These are phyloP conservation scores for Bjerkandera adusta DNA, from an alignment of 1,284 basidiomycete species.

Conservation along the genomic window DNA sequence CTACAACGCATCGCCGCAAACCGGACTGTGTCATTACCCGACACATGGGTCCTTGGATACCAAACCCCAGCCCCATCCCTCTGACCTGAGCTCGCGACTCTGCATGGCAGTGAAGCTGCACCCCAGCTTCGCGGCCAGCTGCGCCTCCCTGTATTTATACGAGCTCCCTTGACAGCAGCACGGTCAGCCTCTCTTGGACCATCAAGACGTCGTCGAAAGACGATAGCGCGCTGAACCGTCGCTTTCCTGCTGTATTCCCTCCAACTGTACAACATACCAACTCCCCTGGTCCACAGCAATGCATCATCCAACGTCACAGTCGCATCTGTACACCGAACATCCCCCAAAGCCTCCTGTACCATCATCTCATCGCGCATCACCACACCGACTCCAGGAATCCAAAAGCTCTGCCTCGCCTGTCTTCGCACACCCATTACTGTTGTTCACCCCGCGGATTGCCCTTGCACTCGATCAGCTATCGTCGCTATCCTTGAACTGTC, in stretches of 20 bases:
- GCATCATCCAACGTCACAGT: not conserved
- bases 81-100: too few species aligned
- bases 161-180: not conserved
- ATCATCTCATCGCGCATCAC: conserved; percentile 7
- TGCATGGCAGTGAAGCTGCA: too few species aligned
- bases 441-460: too few species aligned
- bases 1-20: too few species aligned
- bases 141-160: conserved; percentile 1
- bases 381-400: conserved; percentile 1
- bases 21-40: too few species aligned
- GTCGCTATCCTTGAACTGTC: too few species aligned
- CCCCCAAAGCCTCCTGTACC: conserved; percentile 8
- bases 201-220: conserved; percentile 1
- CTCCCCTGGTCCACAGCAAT: not conserved
- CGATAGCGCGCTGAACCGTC: conserved; percentile 1
- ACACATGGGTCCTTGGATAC: too few species aligned
- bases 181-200: conserved; percentile 2
- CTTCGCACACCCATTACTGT: not conserved
- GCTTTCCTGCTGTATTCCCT: conserved; percentile 2
- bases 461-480: too few species aligned
- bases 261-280: not conserved
- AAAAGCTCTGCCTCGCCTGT: conserved; percentile 6
- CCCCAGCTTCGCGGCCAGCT: too few species aligned
- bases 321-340: conserved; percentile 4
- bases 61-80: too few species aligned